Evolutionary conservation across 2,329 filamentous ascomycete genomes (phyloP).

Genomic region (Trichophyton verrucosum): DNA sequence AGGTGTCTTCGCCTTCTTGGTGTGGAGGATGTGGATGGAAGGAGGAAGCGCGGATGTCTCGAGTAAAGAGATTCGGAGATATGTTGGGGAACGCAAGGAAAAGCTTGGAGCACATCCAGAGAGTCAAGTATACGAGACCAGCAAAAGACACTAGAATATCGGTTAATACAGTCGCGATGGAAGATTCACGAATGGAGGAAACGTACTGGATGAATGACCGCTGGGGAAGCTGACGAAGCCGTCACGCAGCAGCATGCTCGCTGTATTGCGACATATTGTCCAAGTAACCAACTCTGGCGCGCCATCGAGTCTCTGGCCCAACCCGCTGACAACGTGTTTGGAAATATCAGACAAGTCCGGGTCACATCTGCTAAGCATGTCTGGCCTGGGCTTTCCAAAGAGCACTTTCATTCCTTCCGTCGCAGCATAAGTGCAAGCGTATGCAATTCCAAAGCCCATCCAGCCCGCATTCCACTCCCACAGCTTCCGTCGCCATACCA

Average conservation of each 20-base stretch:
- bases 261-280: slow-evolving; percentile 56
- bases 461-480: slow-evolving; percentile 85
- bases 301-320: slow-evolving; percentile 38
- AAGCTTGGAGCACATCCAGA: slow-evolving; percentile 61
- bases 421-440: slow-evolving; percentile 63
- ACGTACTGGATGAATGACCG: slow-evolving; percentile 57
- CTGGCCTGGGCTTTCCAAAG: slow-evolving; percentile 52
- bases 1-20: not conserved
- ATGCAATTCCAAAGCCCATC: slow-evolving; percentile 64
- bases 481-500: slow-evolving; percentile 59
- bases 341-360: slow-evolving; percentile 57
- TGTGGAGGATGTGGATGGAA: not conserved
- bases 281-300: slow-evolving; percentile 61
- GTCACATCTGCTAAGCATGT: slow-evolving; percentile 57
- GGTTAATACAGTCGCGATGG: not conserved
- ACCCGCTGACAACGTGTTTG: slow-evolving; percentile 51
- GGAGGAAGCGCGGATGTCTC: slow-evolving; percentile 11
- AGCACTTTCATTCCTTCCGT: slow-evolving; percentile 75
- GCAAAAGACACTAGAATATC: slow-evolving; percentile 49
- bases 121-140: slow-evolving; percentile 70
- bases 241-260: slow-evolving; percentile 53
- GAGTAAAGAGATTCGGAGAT: slow-evolving; percentile 19
- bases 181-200: not conserved
- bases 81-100: slow-evolving; percentile 36
- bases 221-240: slow-evolving; percentile 78